Evolutionary conservation across 1,284 basidiomycete genomes (phyloP).

Genomic region (Nidula niveotomentosa): DNA sequence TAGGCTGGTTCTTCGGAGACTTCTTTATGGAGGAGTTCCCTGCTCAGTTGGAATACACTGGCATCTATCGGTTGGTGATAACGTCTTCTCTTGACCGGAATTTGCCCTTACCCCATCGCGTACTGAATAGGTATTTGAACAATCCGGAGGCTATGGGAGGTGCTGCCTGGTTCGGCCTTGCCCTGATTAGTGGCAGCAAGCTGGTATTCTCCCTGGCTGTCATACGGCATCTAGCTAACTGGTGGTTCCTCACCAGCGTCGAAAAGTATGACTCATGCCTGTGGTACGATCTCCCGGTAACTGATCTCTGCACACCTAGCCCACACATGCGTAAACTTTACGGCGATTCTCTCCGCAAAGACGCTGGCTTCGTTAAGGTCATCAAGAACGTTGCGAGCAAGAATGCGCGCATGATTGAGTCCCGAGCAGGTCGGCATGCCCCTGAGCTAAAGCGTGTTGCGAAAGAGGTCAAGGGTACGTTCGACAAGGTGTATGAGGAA

Average conservation of each 20-base stretch:
- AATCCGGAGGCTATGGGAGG: constrained; percentile 97
- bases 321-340: constrained; percentile 98
- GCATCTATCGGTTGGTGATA: constrained; percentile 79
- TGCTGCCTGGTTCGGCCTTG: constrained; percentile 92
- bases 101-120: not conserved
- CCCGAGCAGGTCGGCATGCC: constrained; percentile 65
- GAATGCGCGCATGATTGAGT: constrained; percentile 74
- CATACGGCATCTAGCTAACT: constrained; percentile 81
- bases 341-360: constrained; percentile 89
- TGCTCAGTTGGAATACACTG: constrained; percentile 89
- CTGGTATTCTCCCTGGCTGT: constrained; percentile 86
- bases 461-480: constrained; percentile 87
- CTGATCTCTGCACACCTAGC: constrained; percentile 36
- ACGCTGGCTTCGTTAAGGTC: constrained; percentile 96
- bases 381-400: constrained; percentile 88
- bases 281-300: not conserved
- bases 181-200: constrained; percentile 88
- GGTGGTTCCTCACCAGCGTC: constrained; percentile 89
- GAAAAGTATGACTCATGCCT: constrained; percentile 69
- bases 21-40: constrained; percentile 98
- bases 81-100: not conserved
- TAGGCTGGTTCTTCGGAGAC: constrained; percentile 97
- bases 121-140: constrained; percentile 71
- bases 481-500: constrained; percentile 95
- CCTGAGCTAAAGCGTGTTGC: constrained; percentile 81